Percentiles rank a stretch among this genome's conserved stretches.
Evolutionary conservation across 2,329 filamentous ascomycete genomes (phyloP).

Genomic region (Fusarium luffae): DNA sequence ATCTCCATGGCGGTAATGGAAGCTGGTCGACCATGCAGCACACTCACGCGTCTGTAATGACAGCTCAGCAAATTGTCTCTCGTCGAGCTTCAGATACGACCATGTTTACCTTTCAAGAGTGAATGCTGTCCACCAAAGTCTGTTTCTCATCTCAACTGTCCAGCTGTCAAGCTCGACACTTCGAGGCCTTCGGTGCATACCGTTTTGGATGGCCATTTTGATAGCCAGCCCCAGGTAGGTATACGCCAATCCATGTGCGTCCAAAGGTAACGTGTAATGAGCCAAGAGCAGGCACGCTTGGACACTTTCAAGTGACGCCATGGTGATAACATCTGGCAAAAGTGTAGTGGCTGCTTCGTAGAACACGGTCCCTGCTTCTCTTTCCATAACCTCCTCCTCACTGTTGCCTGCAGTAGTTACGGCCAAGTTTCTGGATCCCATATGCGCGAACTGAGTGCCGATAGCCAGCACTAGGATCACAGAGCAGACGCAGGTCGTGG

Average conservation of each 20-base stretch:
- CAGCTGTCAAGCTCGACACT: neutral
- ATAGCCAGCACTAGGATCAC: neutral
- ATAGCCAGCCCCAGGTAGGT: neutral
- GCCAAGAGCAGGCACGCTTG: neutral
- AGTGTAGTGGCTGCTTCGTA: neutral
- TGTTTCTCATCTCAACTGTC: neutral
- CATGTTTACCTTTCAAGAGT: neutral
- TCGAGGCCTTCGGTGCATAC: neutral
- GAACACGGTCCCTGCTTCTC: neutral
- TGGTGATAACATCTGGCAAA: neutral
- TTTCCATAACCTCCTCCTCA: neutral
- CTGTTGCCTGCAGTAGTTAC: neutral
- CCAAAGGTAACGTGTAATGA: neutral
- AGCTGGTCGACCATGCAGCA: neutral
- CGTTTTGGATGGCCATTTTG: neutral
- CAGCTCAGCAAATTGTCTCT: neutral
- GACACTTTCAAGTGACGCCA: neutral
- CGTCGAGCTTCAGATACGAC: neutral
- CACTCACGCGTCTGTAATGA: neutral
- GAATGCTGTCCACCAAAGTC: neutral
- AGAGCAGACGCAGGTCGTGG: neutral
- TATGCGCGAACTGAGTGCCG: neutral
- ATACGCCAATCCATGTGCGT: neutral
- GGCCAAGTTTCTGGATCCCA: neutral
- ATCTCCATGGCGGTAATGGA: conserved; percentile 1